These are phyloP conservation scores for Sistotremastrum suecicum DNA, from an alignment of 768 basidiomycete species.

Conservation along the genomic window DNA sequence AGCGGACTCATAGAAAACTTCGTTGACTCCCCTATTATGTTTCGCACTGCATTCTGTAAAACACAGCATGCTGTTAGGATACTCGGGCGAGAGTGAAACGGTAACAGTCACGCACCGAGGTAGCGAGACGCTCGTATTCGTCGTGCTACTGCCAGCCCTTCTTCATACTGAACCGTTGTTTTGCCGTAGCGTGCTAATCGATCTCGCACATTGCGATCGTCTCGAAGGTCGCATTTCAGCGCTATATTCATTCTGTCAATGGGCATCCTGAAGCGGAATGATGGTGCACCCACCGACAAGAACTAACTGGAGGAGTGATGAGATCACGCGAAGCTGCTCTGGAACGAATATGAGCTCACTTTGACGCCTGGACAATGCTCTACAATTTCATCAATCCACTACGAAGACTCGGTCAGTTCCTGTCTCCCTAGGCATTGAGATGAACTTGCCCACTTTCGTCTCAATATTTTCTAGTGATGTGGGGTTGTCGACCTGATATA, in stretches of 20 bases:
- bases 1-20: conserved; percentile 88
- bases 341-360: conserved; percentile 25
- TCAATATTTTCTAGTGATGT: conserved; percentile 95
- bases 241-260: conserved; percentile 31
- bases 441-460: conserved; percentile 44
- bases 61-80: not conserved
- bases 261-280: conserved; percentile 3
- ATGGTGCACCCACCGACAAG: conserved; percentile 58
- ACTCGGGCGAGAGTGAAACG: not conserved
- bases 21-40: conserved; percentile 86
- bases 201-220: conserved; percentile 61
- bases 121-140: conserved; percentile 90
- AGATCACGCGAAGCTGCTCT: not conserved
- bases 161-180: conserved; percentile 80
- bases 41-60: conserved; percentile 87
- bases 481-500: conserved; percentile 73
- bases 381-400: conserved; percentile 91
- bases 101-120: conserved; percentile 45
- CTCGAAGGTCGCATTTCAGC: conserved; percentile 89
- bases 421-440: not conserved
- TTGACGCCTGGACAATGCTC: conserved; percentile 95
- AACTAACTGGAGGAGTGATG: conserved; percentile 40
- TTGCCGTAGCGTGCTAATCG: conserved; percentile 55
- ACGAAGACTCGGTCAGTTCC: conserved; percentile 3
- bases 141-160: conserved; percentile 76